Base-by-base conservation (phyloP, 2,329 filamentous ascomycete species). In the Calonectria ilicicola region DNA sequence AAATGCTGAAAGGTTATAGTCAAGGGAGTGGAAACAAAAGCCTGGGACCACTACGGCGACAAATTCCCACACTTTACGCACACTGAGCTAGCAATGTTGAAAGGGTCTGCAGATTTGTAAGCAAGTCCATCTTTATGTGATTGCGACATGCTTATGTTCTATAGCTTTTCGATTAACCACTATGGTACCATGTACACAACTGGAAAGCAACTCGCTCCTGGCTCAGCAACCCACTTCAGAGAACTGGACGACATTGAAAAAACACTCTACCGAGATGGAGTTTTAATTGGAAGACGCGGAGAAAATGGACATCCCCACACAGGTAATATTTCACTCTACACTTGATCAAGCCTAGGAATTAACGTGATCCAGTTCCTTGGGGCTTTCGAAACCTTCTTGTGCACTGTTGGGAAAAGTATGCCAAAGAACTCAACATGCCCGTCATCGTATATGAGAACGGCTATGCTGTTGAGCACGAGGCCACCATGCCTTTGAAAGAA, bases 401-500 rank as follows among this genome's bases (percentile, higher is more conserved):
- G n/a, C 63, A 66, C 21, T 66, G 63, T 9, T 66, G 63, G 63
- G 46, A 66, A 21, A 40, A 38, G 26, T 66, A 66, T 26, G 63
- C 63, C 2, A 66, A 66, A 35, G 63, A 53, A 17, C 63, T 66
- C 9, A 56, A 66, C 32, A 66, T 66, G 21, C 63, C 63, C 4
- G 47, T 66, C 63, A 66, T 66, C 10, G 63, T 66, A 3, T 66
- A 66, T 14, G 63, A 66, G 26, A 66, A 66, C 21, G 63, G 63
- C 2, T 66, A 66, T n/a, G 46, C 63, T 6, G 63, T 66, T 27
- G 63, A 66, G 19, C 63, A 66, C 23, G 63, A 66, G 4, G 46
- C 63, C 15, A 19, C 29, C 29, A 53, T 53, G 63, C 32, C 46
- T 0, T 23, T 56, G 21, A 14, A 47, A 2, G n/a, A 66, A 7